Base-by-base conservation (phyloP, 257 asterid species). In the Salvia rosmarinus region DNA sequence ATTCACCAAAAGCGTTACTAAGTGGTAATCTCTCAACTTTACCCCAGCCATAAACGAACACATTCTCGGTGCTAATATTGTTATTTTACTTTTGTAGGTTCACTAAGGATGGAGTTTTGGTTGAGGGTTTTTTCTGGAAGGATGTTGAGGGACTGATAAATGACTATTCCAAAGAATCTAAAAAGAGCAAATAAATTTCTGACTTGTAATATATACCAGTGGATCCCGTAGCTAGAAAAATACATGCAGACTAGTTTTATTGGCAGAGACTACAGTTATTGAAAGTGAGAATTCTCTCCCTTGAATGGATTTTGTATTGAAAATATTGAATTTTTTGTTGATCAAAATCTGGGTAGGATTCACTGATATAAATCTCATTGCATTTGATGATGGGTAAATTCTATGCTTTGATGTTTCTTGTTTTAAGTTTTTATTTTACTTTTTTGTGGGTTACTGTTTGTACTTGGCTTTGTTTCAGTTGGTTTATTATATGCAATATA, bases 101-200 rank as follows among this genome's bases (percentile, higher is more conserved):
- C 83, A 84, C 98, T 49, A 87, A 82, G 83, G 98, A 95, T 74
- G 99, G 99, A 79, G 95, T 91, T 72, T 76, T 95, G 85, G 96
- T 91, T 57, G 99, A 95, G 80, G 99, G 99, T 20, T 77, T 84
- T 51, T 86, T 91, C 82, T 87, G 96, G 96, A 95, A 88, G 85
- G 98, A 91, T 6, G 95, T 95, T 4, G 95, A 87, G 60, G 83
- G 85, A 10, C 86, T 91, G 16, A 57, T 95, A 14, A 81, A 76
- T n/a, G 84, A 90, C 0, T 88, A 91, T 73, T 82, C 84, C 3
- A 90, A 84, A 79, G 97, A 91, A 87, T 65, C 73, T 63, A 91
- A 85, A 63, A 95, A 91, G 90, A 78, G 95, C 90, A 95, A 88
- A 79, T 95, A 83, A 77, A 64, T 62, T 47, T 35, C 4, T n/a